These are phyloP conservation scores for Cenococcum geophilum DNA, from an alignment of 495 filamentous ascomycete genomes.

Conservation along the genomic window DNA sequence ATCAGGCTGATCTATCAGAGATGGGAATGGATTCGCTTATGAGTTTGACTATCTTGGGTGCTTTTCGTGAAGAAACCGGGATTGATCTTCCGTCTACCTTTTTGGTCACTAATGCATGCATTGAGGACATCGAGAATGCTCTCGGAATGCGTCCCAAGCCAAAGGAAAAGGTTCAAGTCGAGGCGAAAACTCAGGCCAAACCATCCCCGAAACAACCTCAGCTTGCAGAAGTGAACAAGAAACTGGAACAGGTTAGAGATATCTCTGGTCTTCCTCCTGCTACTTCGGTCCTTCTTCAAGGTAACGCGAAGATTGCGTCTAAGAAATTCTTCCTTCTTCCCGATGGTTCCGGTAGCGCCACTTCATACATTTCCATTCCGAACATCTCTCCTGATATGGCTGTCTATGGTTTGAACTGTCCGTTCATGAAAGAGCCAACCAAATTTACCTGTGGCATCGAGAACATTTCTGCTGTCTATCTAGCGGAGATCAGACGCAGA, in stretches of 20 bases:
- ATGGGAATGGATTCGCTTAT: constrained; percentile 45
- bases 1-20: constrained; percentile 40
- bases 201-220: constrained; percentile 30
- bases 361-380: constrained; percentile 57
- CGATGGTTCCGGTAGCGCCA: constrained; percentile 67
- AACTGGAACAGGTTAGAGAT: constrained; percentile 34
- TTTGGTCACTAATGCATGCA: constrained; percentile 39
- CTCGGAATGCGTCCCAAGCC: constrained; percentile 42
- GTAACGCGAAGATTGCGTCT: constrained; percentile 49
- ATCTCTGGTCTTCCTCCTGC: constrained; percentile 39
- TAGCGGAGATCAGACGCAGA: constrained; percentile 62
- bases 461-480: constrained; percentile 51
- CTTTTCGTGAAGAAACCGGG: constrained; percentile 42
- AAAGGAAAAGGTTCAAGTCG: constrained; percentile 20
- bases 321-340: constrained; percentile 68
- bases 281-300: constrained; percentile 51
- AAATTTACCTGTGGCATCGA: constrained; percentile 52
- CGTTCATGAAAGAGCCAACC: constrained; percentile 58
- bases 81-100: constrained; percentile 42
- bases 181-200: constrained; percentile 16
- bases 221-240: constrained; percentile 39
- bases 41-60: constrained; percentile 43
- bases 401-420: constrained; percentile 59
- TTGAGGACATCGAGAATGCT: constrained; percentile 44
- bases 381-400: constrained; percentile 49